A percentile compares a stretch with the other conserved stretches of the same genome.
Evolutionary conservation across 768 basidiomycete genomes (phyloP).

Genomic region (Russula virescens): DNA sequence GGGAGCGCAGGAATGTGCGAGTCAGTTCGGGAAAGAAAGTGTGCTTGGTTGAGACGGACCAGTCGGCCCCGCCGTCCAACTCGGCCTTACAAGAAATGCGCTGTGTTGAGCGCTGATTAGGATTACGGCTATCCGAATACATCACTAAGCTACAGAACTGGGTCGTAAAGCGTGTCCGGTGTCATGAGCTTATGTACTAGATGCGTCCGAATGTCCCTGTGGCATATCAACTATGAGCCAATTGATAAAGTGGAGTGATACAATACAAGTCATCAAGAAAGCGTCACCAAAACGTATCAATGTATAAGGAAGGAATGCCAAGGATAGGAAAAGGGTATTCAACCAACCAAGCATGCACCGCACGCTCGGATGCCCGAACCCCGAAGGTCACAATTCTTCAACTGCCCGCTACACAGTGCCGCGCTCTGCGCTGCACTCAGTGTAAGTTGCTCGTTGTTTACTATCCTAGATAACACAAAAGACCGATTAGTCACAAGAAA

Average conservation of each 20-base stretch:
- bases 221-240: not conserved
- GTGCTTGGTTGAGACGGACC: too few species aligned
- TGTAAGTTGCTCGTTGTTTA: slow-evolving; percentile 20
- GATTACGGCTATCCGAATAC: too few species aligned
- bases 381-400: slow-evolving; percentile 23
- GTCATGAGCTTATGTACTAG: not conserved
- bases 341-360: slow-evolving; percentile 22
- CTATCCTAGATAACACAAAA: slow-evolving; percentile 13
- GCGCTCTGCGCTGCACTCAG: slow-evolving; percentile 18
- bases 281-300: not conserved
- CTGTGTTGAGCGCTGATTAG: not conserved
- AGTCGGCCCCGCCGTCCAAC: too few species aligned
- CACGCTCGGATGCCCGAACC: slow-evolving; percentile 19
- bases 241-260: not conserved
- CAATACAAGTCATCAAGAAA: not conserved
- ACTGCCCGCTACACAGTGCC: slow-evolving; percentile 14
- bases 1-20: too few species aligned
- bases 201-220: not conserved
- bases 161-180: too few species aligned
- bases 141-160: not conserved
- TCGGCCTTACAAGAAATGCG: too few species aligned
- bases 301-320: not conserved
- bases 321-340: slow-evolving; percentile 2
- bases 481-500: not conserved
- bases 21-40: too few species aligned